Evolutionary conservation across 2,329 filamentous ascomycete species (phyloP), one percentile per base, ranked within the genome.

Genomic region (Penicillium crustosum): DNA sequence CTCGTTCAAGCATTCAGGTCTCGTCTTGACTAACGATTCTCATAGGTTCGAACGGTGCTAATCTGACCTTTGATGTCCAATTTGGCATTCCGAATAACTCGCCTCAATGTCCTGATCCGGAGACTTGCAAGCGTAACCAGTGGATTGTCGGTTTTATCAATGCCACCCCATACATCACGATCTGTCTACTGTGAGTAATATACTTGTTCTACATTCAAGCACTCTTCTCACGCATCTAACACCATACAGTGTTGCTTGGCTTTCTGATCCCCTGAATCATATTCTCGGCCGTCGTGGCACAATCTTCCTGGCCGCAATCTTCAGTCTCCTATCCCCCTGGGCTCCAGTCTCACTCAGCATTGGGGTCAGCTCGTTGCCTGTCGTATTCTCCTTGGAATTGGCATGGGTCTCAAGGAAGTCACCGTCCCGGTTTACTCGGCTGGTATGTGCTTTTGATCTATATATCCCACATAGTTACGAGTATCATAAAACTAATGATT

Each of bases 121-220:
- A 66, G 8, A 56, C 61, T 21, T 71, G 68, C 48, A 69, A 72
- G 19, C 75, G 72, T 35, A 81, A 84, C 62, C 76, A 76, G 19
- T 83, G 82, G 76, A 77, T 88, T 44, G 77, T 88, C 19, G 87
- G 87, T 35, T 74, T 89, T 9, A 76, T 89, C 63, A 89, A 89
- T 58, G 67, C 73, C 6, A 81, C 74, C 10, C 79, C 79, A 1
- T 81, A 85, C 54, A 75, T 84, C 51, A 78, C 80, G 7, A 77
- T 76, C 49, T 72, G 72, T 21, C 76, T 79, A 60, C 77, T 82
- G 80, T 82, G 66, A 68, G 76, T 62, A 6, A n/a, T 12, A 12
- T 29, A 10, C 6, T 8, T 38, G 4, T 15, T 39, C 1, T 36
- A 36, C 29, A 9, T 23, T 7, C 7, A 15, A 33, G 2, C 6